Conservation (phyloP, 2,329 filamentous ascomycete species). For the Immersiporthe knoxdaviesiana region DNA sequence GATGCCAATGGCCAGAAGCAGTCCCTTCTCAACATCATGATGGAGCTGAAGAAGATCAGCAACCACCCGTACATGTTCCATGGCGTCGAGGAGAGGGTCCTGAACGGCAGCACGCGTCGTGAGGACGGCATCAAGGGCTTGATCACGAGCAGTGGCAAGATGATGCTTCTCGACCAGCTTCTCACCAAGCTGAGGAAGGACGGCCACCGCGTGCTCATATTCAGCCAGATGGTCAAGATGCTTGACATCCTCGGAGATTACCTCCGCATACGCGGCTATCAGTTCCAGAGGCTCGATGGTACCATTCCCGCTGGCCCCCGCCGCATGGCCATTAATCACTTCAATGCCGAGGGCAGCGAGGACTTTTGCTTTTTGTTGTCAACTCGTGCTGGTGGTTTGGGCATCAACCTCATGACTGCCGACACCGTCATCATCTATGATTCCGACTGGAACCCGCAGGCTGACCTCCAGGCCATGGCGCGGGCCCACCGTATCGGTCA, state of each 20-base stretch:
- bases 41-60: conserved; percentile 99
- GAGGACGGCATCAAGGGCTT: conserved; percentile 91
- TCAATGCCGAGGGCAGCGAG: conserved; percentile 93
- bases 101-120: conserved; percentile 77
- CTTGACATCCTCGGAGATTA: conserved; percentile 95
- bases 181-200: conserved; percentile 91
- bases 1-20: conserved; percentile 93
- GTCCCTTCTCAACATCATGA: conserved; percentile 96
- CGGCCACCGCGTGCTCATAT: conserved; percentile 93
- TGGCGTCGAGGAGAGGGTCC: conserved; percentile 86
- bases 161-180: conserved; percentile 98
- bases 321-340: conserved; percentile 95
- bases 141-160: conserved; percentile 97
- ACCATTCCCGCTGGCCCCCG: conserved; percentile 88
- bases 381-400: conserved; percentile 93
- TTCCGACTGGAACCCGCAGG: conserved; percentile 98
- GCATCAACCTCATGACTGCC: conserved; percentile 98
- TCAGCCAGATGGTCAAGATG: conserved; percentile 99
- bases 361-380: conserved; percentile 97
- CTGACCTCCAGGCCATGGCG: conserved; percentile 97
- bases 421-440: conserved; percentile 98
- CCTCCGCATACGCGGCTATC: conserved; percentile 87
- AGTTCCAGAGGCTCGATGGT: conserved; percentile 92
- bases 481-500: conserved; percentile 97
- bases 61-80: conserved; percentile 99